Evolutionary conservation across 306 rosid genomes (phyloP).

Genomic region (Phaseolus lunatus): DNA sequence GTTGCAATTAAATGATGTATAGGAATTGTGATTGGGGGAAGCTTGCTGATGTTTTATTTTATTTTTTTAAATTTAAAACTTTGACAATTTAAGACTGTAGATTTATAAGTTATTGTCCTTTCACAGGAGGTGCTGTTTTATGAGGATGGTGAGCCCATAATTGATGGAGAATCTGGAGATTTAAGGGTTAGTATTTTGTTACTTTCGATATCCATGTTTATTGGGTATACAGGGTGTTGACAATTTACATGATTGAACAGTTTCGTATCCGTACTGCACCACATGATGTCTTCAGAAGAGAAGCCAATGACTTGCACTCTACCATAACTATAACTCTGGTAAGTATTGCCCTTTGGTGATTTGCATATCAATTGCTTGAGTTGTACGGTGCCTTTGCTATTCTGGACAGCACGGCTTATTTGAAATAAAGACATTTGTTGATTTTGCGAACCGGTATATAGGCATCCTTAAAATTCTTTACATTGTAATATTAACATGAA

Average conservation of each 20-base stretch:
- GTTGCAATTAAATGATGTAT: constrained; percentile 13
- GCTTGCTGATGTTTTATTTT: not conserved
- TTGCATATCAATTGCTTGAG: constrained; percentile 10
- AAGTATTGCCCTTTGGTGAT: constrained; percentile 16
- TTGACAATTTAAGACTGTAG: constrained; percentile 9
- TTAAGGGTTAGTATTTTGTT: constrained; percentile 66
- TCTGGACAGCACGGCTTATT: not conserved
- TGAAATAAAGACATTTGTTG: constrained; percentile 31
- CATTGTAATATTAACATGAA: constrained; percentile 34
- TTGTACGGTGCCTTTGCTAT: not conserved
- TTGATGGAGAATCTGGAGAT: constrained; percentile 98
- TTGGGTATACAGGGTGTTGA: constrained; percentile 42
- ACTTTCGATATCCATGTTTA: constrained; percentile 33
- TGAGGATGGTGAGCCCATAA: constrained; percentile 96
- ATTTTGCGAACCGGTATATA: constrained; percentile 13
- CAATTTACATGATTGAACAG: constrained; percentile 55
- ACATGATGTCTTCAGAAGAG: constrained; percentile 83
- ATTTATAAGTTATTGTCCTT: constrained; percentile 38
- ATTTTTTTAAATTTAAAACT: not conserved
- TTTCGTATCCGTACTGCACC: constrained; percentile 87
- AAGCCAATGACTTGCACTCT: constrained; percentile 85
- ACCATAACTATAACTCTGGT: constrained; percentile 94
- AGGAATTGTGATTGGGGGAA: constrained; percentile 13
- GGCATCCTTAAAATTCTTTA: not conserved
- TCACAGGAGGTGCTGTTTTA: constrained; percentile 90